phyloP scores from a whole-genome alignment of 2,329 filamentous ascomycete species.

The Juglanconis juglandina region DNA sequence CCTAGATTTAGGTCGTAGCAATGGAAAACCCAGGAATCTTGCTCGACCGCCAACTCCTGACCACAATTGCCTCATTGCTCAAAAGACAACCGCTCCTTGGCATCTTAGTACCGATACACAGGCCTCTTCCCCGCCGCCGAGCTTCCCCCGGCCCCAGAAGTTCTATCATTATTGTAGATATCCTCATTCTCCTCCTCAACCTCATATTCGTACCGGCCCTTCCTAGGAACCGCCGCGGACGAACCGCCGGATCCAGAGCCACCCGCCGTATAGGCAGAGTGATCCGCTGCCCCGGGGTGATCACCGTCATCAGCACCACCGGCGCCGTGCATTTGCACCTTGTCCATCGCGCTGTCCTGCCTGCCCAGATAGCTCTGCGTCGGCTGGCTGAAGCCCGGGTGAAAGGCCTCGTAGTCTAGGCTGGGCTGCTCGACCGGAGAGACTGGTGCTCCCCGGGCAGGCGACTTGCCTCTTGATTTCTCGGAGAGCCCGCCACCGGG shows the following conservation, averaged over 20 bases:
- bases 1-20: background rate
- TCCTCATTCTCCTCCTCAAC: conserved; percentile 3
- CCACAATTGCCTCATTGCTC: background rate
- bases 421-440: conserved; percentile 31
- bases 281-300: background rate
- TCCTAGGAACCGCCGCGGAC: background rate
- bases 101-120: conserved; percentile 20
- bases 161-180: background rate
- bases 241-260: background rate
- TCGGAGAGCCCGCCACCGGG: conserved; percentile 5
- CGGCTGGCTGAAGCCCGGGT: conserved; percentile 32
- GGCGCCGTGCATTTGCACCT: conserved; percentile 41
- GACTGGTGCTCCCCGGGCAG: background rate
- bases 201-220: conserved; percentile 14
- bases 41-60: background rate
- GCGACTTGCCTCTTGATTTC: conserved; percentile 1
- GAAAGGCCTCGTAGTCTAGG: conserved; percentile 35
- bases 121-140: conserved; percentile 18
- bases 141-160: background rate
- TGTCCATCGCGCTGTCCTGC: conserved; percentile 39
- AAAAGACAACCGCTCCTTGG: background rate
- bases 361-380: conserved; percentile 34
- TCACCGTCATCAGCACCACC: conserved; percentile 8
- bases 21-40: background rate
- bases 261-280: background rate